Conservation (phyloP, 495 filamentous ascomycete genomes). For the Chlorociboria aeruginascens region DNA sequence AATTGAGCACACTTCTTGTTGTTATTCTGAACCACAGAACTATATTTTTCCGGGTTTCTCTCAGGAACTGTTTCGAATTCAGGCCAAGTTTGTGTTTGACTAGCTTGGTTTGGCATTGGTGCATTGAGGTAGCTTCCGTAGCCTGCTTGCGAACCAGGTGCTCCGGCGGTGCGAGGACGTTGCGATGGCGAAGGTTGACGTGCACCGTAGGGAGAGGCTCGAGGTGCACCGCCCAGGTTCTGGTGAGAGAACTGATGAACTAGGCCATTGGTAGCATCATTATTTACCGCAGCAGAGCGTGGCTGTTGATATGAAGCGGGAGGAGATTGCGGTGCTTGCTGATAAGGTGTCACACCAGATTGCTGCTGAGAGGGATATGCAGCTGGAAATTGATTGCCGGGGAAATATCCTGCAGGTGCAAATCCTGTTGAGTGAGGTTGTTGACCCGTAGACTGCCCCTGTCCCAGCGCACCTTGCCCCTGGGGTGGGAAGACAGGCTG, state of each 20-base stretch:
- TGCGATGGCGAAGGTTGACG: constrained; percentile 60
- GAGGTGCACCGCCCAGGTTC: constrained; percentile 68
- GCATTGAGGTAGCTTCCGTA: constrained; percentile 56
- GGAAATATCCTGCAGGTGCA: constrained; percentile 50
- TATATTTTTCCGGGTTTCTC: constrained; percentile 65
- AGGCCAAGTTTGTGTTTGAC: constrained; percentile 21
- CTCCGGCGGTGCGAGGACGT: constrained; percentile 68
- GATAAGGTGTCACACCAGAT: constrained; percentile 22
- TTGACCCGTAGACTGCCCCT: constrained; percentile 24
- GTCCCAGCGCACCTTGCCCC: constrained; percentile 19
- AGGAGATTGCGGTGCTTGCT: constrained; percentile 22
- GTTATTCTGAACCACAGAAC: constrained; percentile 47
- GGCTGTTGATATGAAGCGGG: constrained; percentile 39
- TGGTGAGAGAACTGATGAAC: constrained; percentile 96
- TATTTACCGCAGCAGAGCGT: constrained; percentile 39
- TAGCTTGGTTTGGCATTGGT: constrained; percentile 41
- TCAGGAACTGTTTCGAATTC: constrained; percentile 51
- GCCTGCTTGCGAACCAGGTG: constrained; percentile 40
- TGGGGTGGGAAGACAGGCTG: constrained; percentile 64
- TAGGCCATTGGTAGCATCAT: constrained; percentile 69
- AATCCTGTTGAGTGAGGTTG: constrained; percentile 40
- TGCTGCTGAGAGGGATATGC: constrained; percentile 16
- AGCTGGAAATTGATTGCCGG: constrained; percentile 35
- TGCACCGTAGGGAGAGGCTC: constrained; percentile 51
- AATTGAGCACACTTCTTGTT: constrained; percentile 66